phyloP scores from a whole-genome alignment of 164 flowering plant species.

The Annona cherimola region DNA sequence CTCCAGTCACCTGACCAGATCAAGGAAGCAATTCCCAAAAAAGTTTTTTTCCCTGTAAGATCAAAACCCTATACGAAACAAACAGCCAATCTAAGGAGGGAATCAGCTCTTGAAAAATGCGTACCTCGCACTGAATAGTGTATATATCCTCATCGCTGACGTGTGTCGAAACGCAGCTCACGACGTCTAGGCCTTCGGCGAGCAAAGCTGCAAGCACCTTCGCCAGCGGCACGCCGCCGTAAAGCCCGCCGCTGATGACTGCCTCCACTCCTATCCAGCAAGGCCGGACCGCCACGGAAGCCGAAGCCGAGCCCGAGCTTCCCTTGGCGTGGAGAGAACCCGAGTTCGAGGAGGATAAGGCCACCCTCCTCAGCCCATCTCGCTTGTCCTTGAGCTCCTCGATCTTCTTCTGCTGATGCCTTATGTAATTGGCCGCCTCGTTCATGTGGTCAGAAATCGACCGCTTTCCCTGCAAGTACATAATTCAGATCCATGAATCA shows the following conservation, averaged over 20 bases:
- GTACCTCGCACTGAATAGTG: conserved; percentile 42
- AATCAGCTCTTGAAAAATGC: not conserved
- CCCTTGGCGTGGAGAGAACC: not conserved
- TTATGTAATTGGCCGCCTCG: conserved; percentile 39
- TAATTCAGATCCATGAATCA: not conserved
- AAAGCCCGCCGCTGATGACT: conserved; percentile 13
- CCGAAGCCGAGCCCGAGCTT: conserved; percentile 3
- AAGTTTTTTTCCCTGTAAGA: not conserved
- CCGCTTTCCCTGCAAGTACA: conserved; percentile 37
- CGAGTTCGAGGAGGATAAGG: not conserved
- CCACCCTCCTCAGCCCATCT: conserved; percentile 23
- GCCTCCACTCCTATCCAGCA: conserved; percentile 35
- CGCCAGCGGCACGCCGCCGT: conserved; percentile 23
- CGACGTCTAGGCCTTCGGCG: conserved; percentile 33
- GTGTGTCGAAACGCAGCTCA: conserved; percentile 28
- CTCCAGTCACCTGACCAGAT: not conserved
- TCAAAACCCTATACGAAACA: not conserved
- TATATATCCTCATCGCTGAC: conserved; percentile 24
- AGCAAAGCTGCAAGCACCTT: conserved; percentile 24
- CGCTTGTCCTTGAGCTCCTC: conserved; percentile 28
- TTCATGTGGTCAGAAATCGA: conserved; percentile 38
- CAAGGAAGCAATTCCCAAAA: not conserved
- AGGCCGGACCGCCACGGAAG: conserved; percentile 16
- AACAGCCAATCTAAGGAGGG: not conserved
- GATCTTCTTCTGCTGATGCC: conserved; percentile 25